A percentile compares a stretch with the other conserved stretches of the same genome.
Evolutionary conservation across 768 basidiomycete genomes (phyloP).

Genomic region (Lactarius psammicola): DNA sequence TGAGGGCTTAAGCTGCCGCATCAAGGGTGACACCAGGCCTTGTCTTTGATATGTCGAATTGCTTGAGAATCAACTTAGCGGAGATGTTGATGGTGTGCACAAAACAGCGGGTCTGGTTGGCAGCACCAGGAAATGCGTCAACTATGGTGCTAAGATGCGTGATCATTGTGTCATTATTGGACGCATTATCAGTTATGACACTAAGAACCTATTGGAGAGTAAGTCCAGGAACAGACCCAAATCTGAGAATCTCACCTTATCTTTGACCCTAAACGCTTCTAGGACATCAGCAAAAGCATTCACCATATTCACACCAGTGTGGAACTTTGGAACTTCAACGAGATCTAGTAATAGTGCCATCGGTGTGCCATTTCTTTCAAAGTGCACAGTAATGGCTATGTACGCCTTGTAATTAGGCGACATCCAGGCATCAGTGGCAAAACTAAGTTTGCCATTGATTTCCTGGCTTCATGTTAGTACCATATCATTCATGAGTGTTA

Average conservation of each 20-base stretch:
- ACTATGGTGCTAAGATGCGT: not conserved
- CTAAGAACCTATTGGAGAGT: no score
- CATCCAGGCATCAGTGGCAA: not conserved
- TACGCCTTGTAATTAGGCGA: not conserved
- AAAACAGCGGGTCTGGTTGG: not conserved
- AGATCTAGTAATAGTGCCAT: not conserved
- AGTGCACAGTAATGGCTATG: not conserved
- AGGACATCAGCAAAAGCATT: not conserved
- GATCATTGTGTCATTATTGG: not conserved
- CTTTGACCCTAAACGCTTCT: not conserved
- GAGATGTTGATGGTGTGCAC: not conserved
- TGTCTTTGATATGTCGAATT: not conserved
- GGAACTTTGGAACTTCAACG: not conserved
- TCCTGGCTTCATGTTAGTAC: no score
- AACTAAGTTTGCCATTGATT: not conserved
- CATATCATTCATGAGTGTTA: no score
- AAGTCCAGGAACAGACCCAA: no score
- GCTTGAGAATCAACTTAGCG: not conserved
- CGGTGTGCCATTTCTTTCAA: not conserved
- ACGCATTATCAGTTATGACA: constrained; percentile 19
- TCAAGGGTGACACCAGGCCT: no score
- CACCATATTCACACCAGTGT: not conserved
- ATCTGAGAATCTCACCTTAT: no score
- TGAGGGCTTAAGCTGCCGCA: no score
- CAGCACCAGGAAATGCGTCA: not conserved